Base-by-base conservation (phyloP, 768 basidiomycete genomes). In the Amyloporia xantha region DNA sequence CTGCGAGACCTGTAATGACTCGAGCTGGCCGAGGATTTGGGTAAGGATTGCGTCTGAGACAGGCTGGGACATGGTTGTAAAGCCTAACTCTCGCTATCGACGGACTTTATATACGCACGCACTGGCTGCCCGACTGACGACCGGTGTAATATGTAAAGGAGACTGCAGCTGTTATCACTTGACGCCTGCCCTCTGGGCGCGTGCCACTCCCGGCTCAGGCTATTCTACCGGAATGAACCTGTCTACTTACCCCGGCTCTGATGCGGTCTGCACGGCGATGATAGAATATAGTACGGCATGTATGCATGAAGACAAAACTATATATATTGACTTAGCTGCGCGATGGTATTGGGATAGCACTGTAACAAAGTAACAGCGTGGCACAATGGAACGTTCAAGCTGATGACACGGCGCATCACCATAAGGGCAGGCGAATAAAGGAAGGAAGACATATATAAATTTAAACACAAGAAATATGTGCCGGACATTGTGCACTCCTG, bases 11-110 rank as follows among this genome's bases (percentile, higher is more conserved):
- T 87, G 84, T 59, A 92, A 71, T 3, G 77, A 71, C 56, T 84
- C 74, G 46, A 92, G 76, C 66, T 84, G 83, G 5, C 71, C 67
- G 7, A 91, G 72, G 48, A 92, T 91, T 64, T 90, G 84, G 0
- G 76, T 74, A 41, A 92, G 70, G 5, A 82, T 64, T 11, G 81
- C 79, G 50, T 86, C 83, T 19, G 57, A 56, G 49, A 51, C 33
- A 28, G 55, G 44, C 52, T 50, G 53, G 23, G 45, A 40, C 46
- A 50, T 47, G 49, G 30, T 27, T 10, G 45, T 25, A 27, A 26
- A 28, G 9, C 17, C 17, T 21, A 43, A 4, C 9, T 43, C 17
- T 25, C 19, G 28, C 11, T 13, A 11, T 27, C 20, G 33, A 19
- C 24, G 36, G 21, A 27, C 26, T 20, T 48, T 48, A 48, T 48